A percentile compares a stretch with the other conserved stretches of the same genome.
Conservation (phyloP, 441 rosid genomes). For the Adansonia madagascariensis region DNA sequence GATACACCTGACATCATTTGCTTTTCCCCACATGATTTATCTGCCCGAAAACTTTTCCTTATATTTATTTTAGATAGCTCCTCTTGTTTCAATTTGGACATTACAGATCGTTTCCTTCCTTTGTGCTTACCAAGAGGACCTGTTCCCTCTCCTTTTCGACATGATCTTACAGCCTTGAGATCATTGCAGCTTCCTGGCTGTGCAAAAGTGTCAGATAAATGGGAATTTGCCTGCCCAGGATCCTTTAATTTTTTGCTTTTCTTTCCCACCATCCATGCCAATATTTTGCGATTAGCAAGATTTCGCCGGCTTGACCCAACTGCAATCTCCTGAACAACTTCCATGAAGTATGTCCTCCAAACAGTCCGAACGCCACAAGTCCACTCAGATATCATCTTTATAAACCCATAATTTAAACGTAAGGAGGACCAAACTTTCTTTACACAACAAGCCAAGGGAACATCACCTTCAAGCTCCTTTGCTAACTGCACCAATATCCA, state of each 20-base stretch:
- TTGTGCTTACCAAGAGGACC: constrained; percentile 28
- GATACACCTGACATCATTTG: constrained; percentile 2
- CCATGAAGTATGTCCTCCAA: constrained; percentile 45
- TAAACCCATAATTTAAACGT: constrained; percentile 44
- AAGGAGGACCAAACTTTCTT: constrained; percentile 44
- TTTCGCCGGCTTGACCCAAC: constrained; percentile 25
- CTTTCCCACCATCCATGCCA: constrained; percentile 29
- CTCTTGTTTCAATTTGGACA: constrained; percentile 30
- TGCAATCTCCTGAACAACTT: constrained; percentile 35
- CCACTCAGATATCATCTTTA: constrained; percentile 51
- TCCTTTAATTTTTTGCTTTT: constrained; percentile 26
- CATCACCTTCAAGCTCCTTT: constrained; percentile 36
- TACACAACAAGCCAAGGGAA: constrained; percentile 33
- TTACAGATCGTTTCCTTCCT: constrained; percentile 25
- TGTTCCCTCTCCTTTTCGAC: constrained; percentile 28
- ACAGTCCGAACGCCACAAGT: constrained; percentile 38
- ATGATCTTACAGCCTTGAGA: constrained; percentile 17
- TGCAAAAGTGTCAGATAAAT: constrained; percentile 29
- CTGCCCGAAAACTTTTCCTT: constrained; percentile 14
- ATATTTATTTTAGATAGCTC: constrained; percentile 18
- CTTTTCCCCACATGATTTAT: constrained; percentile 22
- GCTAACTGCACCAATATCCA: constrained; percentile 47
- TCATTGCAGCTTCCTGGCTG: constrained; percentile 20
- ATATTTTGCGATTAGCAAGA: constrained; percentile 30
- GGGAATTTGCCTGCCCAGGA: constrained; percentile 20